Base-by-base conservation (phyloP, 805 yeast species). In the Sugiyamaella mastotermitis region DNA sequence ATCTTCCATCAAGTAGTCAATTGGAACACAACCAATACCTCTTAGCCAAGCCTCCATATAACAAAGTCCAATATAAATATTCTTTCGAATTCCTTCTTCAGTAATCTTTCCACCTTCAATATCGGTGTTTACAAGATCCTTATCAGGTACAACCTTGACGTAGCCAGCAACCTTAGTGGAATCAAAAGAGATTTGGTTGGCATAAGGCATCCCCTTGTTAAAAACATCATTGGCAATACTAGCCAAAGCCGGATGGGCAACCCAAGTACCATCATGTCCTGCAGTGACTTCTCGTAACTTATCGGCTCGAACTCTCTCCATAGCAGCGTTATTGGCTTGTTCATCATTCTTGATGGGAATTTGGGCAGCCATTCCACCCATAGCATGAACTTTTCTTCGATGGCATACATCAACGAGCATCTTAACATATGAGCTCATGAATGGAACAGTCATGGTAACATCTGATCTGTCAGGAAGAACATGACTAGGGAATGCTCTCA, bases 341-440 rank as follows among this genome's bases (percentile, higher is more conserved):
- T 68, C 68, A 50, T 79, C 83, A 39, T 68, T 66, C 68, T 78
- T 78, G 66, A 78, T 78, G 31, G 85, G 85, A 52, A 78, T 78
- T 62, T 77, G 83, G 11, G 85, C 85, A 42, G 84, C 84, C 85
- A 78, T 78, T 41, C 85, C 85, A 37, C 85, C 85, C 72, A 78
- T 75, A 33, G 85, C 85, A 55, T 78, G 83, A 31, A 79, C 84
- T 46, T 80, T 80, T 51, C 86, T 72, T 62, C 68, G 68, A 65
- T 79, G 85, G 56, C 82, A 74, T 41, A 83, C 78, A 65, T 78
- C 64, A 51, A 80, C 78, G 55, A 79, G 68, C 46, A 78, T 67
- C 50, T 71, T 71, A 47, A 79, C 84, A 55, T 79, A 79, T 17
- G 79, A 63, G 21, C 75, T 63, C 84, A 79, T 78, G 63, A 79